These are phyloP conservation scores for Crepidotus variabilis DNA, from an alignment of 768 basidiomycete genomes.

Conservation along the genomic window DNA sequence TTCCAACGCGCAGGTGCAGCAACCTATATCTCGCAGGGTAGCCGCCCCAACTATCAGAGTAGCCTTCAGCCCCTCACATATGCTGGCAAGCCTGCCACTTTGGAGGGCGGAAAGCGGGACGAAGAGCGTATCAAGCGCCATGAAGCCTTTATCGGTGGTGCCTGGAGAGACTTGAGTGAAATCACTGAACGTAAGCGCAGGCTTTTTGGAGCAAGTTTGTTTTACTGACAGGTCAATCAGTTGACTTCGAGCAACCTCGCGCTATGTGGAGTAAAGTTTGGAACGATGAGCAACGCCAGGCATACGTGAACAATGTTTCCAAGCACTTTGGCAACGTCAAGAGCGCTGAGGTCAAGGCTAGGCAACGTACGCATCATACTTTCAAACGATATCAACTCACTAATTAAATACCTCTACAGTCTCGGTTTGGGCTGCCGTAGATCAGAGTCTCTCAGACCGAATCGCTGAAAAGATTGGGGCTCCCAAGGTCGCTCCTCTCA, in stretches of 20 bases:
- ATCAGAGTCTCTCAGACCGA: conserved; percentile 69
- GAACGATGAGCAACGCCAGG: conserved; percentile 53
- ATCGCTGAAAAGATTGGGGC: conserved; percentile 74
- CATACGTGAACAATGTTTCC: conserved; percentile 65
- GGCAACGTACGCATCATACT: conserved; percentile 54
- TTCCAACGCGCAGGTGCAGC: conserved; percentile 87
- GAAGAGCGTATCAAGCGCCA: conserved; percentile 43
- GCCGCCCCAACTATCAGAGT: conserved; percentile 86
- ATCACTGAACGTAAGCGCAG: conserved; percentile 71
- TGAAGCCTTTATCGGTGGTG: conserved; percentile 72
- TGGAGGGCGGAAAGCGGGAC: conserved; percentile 39
- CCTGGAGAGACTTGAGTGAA: conserved; percentile 65
- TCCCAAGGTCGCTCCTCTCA: conserved; percentile 53
- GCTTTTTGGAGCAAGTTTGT: not conserved
- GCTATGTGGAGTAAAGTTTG: conserved; percentile 67
- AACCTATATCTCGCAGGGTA: conserved; percentile 74
- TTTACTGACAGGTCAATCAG: conserved; percentile 26
- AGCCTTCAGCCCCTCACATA: conserved; percentile 75
- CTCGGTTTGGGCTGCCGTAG: conserved; percentile 75
- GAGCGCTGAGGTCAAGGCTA: conserved; percentile 52
- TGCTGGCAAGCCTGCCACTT: conserved; percentile 41
- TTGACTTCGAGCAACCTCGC: conserved; percentile 85
- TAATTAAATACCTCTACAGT: conserved; percentile 37
- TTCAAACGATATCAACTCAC: not conserved
- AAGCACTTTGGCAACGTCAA: conserved; percentile 62